These are phyloP conservation scores for Isatis lusitanica DNA, from an alignment of 441 rosid species.

Conservation along the genomic window DNA sequence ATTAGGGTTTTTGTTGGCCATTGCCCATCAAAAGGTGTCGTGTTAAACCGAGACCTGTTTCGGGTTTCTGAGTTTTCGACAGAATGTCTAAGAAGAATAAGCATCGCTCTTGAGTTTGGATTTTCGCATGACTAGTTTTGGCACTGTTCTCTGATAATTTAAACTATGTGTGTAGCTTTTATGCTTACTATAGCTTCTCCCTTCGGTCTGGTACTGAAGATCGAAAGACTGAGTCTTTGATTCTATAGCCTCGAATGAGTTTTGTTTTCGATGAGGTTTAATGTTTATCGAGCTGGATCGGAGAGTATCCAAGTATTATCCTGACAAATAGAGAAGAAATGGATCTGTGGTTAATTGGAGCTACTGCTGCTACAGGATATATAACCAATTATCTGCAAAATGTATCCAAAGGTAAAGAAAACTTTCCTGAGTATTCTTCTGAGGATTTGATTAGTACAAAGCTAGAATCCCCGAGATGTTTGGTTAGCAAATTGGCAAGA, in stretches of 20 bases:
- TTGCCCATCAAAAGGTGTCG: background rate
- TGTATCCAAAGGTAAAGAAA: slow-evolving; percentile 36
- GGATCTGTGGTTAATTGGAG: slow-evolving; percentile 74
- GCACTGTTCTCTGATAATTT: too few species aligned
- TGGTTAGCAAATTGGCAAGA: slow-evolving; percentile 24
- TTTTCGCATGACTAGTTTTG: too few species aligned
- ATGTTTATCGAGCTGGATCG: slow-evolving; percentile 8
- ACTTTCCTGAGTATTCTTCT: slow-evolving; percentile 27
- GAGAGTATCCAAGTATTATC: background rate
- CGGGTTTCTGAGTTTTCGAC: background rate
- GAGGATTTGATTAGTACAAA: slow-evolving; percentile 36
- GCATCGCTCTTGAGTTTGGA: too few species aligned
- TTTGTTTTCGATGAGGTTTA: background rate
- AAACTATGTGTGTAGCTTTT: too few species aligned
- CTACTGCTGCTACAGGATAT: slow-evolving; percentile 73
- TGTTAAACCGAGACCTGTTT: background rate
- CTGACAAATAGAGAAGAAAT: slow-evolving; percentile 35
- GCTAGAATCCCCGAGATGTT: slow-evolving; percentile 35
- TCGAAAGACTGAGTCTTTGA: slow-evolving; percentile 9
- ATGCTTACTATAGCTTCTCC: background rate
- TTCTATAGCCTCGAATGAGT: slow-evolving; percentile 9
- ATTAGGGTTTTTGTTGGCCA: background rate
- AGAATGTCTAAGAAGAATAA: too few species aligned
- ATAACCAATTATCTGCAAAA: slow-evolving; percentile 55
- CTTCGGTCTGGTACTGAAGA: background rate